Evolutionary conservation across 225 moss, liverwort and hornwort genomes (phyloP).

Genomic region (Lunularia cruciata): DNA sequence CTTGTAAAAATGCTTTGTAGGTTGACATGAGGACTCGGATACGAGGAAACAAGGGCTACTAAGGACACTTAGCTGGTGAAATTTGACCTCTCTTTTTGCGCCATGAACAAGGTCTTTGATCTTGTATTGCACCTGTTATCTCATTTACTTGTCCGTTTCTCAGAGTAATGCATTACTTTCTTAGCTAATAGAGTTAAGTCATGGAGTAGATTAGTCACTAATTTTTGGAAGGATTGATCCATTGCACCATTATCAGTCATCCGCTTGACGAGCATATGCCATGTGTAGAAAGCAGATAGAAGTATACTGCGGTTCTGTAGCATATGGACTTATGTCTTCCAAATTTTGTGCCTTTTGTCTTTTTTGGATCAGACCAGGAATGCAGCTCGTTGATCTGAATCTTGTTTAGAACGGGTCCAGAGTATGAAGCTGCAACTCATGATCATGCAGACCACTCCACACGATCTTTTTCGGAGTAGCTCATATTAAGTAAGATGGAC

Average conservation of each 20-base stretch:
- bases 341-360: background rate
- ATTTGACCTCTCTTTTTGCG: background rate
- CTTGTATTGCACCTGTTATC: no score
- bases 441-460: background rate
- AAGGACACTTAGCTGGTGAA: background rate
- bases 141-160: no score
- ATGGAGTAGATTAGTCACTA: no score
- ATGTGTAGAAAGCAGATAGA: background rate
- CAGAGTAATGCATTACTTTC: no score
- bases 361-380: background rate
- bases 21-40: constrained; percentile 56
- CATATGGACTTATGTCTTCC: background rate
- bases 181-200: no score
- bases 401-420: background rate
- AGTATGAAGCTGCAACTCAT: background rate
- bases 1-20: constrained; percentile 3
- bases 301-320: no score
- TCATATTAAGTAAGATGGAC: no score
- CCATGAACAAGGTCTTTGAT: background rate
- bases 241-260: no score
- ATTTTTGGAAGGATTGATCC: no score
- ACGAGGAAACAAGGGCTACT: constrained; percentile 53
- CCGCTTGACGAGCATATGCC: background rate
- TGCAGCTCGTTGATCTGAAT: background rate
- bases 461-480: background rate